Evolutionary conservation across 2,329 filamentous ascomycete species (phyloP), one percentile per base, ranked within the genome.

Genomic region (Arthrobotrys sphaeroides): DNA sequence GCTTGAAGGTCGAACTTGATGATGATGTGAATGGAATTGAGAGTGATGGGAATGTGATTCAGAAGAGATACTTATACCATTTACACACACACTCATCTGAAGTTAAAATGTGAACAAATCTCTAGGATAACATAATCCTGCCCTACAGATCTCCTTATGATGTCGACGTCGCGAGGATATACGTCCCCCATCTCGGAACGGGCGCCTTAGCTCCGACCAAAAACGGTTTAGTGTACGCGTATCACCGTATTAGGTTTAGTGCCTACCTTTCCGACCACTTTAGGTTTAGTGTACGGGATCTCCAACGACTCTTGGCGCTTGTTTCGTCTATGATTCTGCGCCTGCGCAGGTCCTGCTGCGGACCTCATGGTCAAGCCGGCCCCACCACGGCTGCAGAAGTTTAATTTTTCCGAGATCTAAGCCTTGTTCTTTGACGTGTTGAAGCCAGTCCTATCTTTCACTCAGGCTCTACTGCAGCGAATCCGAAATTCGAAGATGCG

Each of bases 181-280:
- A 33, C 24, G n/a, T 31, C n/a, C 13, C 51, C 9, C 18, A 20
- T 1, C 5, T 13, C 28, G 51, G 31, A 24, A 31, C 18, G 24
- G 10, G 51, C 51, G 51, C 36, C 16, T 38, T 38, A 18, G 26
- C 20, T n/a, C 31, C 28, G 51, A 24, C 51, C 51, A 5, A 24
- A 55, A 38, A 7, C 3, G 40, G 62, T 12, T 31, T 57, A 66
- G 62, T 33, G n/a, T 70, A 70, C 66, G 66, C 33, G n/a, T 51
- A 24, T 18, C 20, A 20, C 22, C 5, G 5, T 36, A 49, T 64
- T 49, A 13, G 42, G 60, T 5, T 24, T 64, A 64, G 60, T 16
- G 42, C 13, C 5, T 5, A n/a, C n/a, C n/a, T n/a, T n/a, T n/a
- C n/a, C 5, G 5, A 13, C 47, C n/a, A 16, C 10, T 53, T 53